phyloP scores from a whole-genome alignment of 2,329 filamentous ascomycete species.

The Colletotrichum somersetense region DNA sequence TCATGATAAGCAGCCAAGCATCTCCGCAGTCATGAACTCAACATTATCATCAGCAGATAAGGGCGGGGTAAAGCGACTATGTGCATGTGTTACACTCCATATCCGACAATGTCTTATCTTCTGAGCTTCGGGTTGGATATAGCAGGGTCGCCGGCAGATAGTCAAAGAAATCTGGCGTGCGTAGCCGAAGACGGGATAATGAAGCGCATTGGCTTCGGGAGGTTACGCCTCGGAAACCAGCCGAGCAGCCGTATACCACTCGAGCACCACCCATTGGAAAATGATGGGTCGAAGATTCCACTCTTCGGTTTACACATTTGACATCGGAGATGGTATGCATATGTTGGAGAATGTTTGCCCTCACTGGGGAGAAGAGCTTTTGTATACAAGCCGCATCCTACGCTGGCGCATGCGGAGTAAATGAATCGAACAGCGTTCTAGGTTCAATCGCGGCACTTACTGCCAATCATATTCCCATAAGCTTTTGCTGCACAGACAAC shows the following conservation, averaged over 20 bases:
- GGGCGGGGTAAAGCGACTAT: conserved; percentile 27
- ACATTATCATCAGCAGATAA: conserved; percentile 19
- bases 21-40: conserved; percentile 8
- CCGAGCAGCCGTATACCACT: neutral
- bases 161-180: neutral
- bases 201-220: neutral
- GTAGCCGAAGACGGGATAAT: neutral
- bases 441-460: neutral
- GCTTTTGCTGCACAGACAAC: neutral
- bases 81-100: neutral
- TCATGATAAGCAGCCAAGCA: conserved; percentile 13
- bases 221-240: neutral
- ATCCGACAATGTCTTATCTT: conserved; percentile 26
- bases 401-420: neutral
- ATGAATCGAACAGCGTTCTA: neutral
- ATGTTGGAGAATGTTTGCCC: neutral
- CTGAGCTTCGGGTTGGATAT: neutral
- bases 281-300: neutral
- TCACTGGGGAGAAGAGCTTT: neutral
- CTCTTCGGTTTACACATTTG: neutral
- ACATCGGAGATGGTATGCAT: neutral
- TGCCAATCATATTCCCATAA: neutral
- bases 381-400: conserved; percentile 4
- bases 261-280: neutral
- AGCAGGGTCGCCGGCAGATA: neutral